Percentiles rank a stretch among this genome's conserved stretches.
Conservation (phyloP, 495 filamentous ascomycete species). For the Lepraria neglecta region DNA sequence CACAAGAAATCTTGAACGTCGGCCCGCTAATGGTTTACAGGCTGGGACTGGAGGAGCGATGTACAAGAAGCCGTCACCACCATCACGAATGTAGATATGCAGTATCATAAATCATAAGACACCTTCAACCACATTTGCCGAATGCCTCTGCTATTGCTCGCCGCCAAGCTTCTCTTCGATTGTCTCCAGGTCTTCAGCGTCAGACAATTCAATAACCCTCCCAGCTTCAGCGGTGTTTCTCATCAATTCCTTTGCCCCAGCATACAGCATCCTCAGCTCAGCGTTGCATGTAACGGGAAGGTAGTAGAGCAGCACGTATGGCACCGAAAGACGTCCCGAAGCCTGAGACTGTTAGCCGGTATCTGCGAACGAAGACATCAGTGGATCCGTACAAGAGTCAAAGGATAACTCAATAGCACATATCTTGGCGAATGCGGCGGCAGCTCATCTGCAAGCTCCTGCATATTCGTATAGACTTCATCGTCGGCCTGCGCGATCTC, state of each 20-base stretch:
- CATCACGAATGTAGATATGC: conserved; percentile 1
- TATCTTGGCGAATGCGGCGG: conserved; percentile 89
- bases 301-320: conserved; percentile 91
- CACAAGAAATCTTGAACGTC: conserved; percentile 40
- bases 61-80: conserved; percentile 33
- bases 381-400: conserved; percentile 60
- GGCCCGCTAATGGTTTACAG: conserved; percentile 19
- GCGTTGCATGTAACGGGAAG: conserved; percentile 82
- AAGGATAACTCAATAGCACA: conserved; percentile 80
- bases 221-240: conserved; percentile 81
- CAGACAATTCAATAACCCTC: conserved; percentile 71
- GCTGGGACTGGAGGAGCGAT: conserved; percentile 35
- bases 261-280: conserved; percentile 86
- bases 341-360: conserved; percentile 34
- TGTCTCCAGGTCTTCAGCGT: conserved; percentile 66
- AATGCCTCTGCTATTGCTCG: conserved; percentile 15
- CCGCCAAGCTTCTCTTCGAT: conserved; percentile 62
- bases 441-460: conserved; percentile 76
- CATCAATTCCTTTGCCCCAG: conserved; percentile 90
- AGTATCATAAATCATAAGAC: background rate
- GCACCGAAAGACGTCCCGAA: conserved; percentile 59
- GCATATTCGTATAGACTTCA: conserved; percentile 69
- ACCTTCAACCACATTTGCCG: background rate
- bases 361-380: background rate
- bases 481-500: conserved; percentile 77